A percentile compares a stretch with the other conserved stretches of the same genome.
Evolutionary conservation across 2,329 filamentous ascomycete genomes (phyloP).

Genomic region (Magnaporthales sp.): DNA sequence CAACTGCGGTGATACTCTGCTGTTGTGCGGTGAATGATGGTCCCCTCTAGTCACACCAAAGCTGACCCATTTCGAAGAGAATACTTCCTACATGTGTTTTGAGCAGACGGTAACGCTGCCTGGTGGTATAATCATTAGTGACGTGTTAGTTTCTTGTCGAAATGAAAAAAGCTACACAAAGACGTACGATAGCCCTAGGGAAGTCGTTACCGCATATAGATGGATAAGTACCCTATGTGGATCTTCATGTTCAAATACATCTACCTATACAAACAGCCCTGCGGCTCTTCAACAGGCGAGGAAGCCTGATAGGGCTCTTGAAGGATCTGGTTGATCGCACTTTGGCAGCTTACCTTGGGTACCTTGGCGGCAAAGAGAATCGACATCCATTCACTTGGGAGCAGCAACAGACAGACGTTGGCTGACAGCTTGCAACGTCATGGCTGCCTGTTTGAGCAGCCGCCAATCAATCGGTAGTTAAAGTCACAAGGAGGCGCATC

Average conservation of each 20-base stretch:
- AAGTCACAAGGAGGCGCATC: not conserved
- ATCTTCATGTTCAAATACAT: too few species aligned
- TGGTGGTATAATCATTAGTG: not conserved
- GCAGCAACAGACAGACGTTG: not conserved
- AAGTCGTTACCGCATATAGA: too few species aligned
- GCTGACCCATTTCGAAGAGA: not conserved
- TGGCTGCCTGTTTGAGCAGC: not conserved
- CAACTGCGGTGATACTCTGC: not conserved
- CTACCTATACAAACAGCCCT: not conserved
- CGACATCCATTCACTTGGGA: too few species aligned
- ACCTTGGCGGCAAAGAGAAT: not conserved
- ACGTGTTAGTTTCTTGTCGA: not conserved
- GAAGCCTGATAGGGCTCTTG: not conserved
- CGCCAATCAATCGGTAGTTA: not conserved
- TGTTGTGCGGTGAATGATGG: not conserved
- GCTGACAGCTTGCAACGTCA: not conserved
- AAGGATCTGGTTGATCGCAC: too few species aligned
- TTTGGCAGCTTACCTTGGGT: not conserved
- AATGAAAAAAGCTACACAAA: too few species aligned
- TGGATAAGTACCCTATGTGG: too few species aligned
- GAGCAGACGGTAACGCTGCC: not conserved
- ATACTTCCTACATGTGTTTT: not conserved
- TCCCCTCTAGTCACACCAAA: not conserved
- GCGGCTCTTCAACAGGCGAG: not conserved
- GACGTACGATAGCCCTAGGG: too few species aligned